These are phyloP conservation scores for Solanum ahanhuiri DNA, from an alignment of 257 asterid species.

Conservation along the genomic window DNA sequence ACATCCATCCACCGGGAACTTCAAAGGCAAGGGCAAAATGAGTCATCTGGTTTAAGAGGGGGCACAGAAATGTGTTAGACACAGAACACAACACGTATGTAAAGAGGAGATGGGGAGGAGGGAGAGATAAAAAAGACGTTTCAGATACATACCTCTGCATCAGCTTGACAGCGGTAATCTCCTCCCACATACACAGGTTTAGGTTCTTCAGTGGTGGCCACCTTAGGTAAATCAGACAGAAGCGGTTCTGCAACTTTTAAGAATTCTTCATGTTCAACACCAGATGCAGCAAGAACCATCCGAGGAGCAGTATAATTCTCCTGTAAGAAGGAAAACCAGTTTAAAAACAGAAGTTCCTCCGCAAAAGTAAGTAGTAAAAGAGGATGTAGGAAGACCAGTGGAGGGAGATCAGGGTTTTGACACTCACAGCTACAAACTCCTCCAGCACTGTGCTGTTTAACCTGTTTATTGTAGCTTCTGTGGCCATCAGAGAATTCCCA, in stretches of 20 bases:
- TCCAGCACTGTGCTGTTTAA: constrained; percentile 61
- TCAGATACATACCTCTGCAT: constrained; percentile 53
- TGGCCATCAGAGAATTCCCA: constrained; percentile 56
- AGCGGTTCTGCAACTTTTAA: constrained; percentile 74
- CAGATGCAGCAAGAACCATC: constrained; percentile 84
- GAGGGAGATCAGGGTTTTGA: not conserved
- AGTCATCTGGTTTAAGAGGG: constrained; percentile 31
- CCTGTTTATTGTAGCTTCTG: constrained; percentile 45
- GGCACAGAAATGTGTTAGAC: not conserved
- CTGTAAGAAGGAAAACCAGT: constrained; percentile 21
- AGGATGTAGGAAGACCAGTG: not conserved
- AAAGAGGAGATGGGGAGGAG: not conserved
- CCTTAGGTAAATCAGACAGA: constrained; percentile 57
- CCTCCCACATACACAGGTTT: constrained; percentile 70
- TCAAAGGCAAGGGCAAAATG: constrained; percentile 94
- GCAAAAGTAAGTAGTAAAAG: not conserved
- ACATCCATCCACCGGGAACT: constrained; percentile 81
- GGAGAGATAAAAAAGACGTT: not conserved
- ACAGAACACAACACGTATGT: not conserved
- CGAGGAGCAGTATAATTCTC: constrained; percentile 71
- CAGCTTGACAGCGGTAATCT: constrained; percentile 70
- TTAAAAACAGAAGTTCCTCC: constrained; percentile 3
- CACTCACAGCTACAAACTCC: constrained; percentile 71
- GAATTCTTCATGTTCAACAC: constrained; percentile 77
- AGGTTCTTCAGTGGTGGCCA: constrained; percentile 29